These are phyloP conservation scores for Botrytis elliptica DNA, from an alignment of 2,329 filamentous ascomycete species.

Conservation along the genomic window DNA sequence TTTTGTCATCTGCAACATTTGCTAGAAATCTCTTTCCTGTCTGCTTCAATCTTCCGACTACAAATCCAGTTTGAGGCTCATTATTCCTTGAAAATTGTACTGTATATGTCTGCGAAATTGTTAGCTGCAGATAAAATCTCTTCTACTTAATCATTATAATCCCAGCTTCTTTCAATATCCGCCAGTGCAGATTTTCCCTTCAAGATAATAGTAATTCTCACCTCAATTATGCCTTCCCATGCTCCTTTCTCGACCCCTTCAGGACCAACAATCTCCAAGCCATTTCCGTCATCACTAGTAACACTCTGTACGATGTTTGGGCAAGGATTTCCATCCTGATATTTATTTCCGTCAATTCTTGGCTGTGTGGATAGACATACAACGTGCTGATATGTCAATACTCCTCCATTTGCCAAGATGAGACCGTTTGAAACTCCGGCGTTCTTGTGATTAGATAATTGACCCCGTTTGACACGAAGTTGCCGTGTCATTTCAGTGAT, in stretches of 20 bases:
- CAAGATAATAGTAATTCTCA: slow-evolving; percentile 31
- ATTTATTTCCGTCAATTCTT: slow-evolving; percentile 39
- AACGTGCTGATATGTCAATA: slow-evolving; percentile 64
- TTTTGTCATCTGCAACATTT: slow-evolving; percentile 53
- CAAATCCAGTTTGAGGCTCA: slow-evolving; percentile 47
- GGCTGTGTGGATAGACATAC: slow-evolving; percentile 55
- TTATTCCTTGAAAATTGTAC: slow-evolving; percentile 55
- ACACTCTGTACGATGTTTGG: slow-evolving; percentile 45
- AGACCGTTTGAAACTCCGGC: slow-evolving; percentile 50
- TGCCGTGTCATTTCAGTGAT: slow-evolving; percentile 56
- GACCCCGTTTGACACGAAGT: slow-evolving; percentile 42
- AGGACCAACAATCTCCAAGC: background rate
- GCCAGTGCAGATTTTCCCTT: background rate
- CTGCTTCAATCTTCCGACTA: slow-evolving; percentile 51
- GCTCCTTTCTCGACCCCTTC: slow-evolving; percentile 39
- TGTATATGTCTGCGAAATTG: slow-evolving; percentile 53
- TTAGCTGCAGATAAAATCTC: background rate
- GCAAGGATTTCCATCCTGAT: slow-evolving; percentile 48
- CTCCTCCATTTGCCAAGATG: slow-evolving; percentile 64
- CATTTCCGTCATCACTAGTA: background rate
- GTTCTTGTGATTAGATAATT: slow-evolving; percentile 22
- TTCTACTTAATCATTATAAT: background rate
- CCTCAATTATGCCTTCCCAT: slow-evolving; percentile 52
- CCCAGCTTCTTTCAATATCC: background rate
- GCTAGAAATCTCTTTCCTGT: slow-evolving; percentile 54